A percentile compares a stretch with the other conserved stretches of the same genome.
Evolutionary conservation across 345 rosid species (phyloP).

Genomic region (Lagerstroemia speciosa): DNA sequence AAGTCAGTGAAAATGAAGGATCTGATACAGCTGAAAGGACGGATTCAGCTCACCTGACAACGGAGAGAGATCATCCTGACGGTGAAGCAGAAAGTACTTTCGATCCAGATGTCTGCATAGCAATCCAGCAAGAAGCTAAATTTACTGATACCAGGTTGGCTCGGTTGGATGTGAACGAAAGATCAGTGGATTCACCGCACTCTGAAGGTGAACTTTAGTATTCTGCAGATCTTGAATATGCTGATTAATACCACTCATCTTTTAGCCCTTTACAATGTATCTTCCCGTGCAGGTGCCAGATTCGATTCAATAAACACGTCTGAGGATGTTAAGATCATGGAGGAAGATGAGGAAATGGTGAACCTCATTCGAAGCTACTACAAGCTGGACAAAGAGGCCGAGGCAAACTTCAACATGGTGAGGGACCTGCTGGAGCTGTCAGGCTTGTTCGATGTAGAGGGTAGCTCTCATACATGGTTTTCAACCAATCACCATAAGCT

Average conservation of each 20-base stretch:
- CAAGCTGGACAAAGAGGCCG: conserved; percentile 21
- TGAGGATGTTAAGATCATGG: neutral
- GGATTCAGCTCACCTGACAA: neutral
- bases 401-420: conserved; percentile 42
- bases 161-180: neutral
- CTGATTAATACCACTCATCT: neutral
- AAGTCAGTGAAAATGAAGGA: neutral
- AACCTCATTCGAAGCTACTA: conserved; percentile 4
- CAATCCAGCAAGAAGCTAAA: neutral
- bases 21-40: neutral
- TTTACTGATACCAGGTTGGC: neutral
- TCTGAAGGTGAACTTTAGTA: neutral
- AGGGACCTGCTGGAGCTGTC: conserved; percentile 50
- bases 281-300: neutral
- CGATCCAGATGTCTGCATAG: neutral
- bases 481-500: conserved; percentile 52
- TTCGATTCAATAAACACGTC: neutral
- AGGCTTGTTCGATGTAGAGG: conserved; percentile 40
- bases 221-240: neutral
- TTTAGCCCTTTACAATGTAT: neutral
- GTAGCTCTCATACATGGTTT: conserved; percentile 28
- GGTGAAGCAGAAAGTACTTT: neutral
- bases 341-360: neutral
- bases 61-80: neutral
- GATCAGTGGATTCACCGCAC: neutral